Base-by-base conservation (phyloP, 495 filamentous ascomycete genomes). In the Trypethelium eluteriae region DNA sequence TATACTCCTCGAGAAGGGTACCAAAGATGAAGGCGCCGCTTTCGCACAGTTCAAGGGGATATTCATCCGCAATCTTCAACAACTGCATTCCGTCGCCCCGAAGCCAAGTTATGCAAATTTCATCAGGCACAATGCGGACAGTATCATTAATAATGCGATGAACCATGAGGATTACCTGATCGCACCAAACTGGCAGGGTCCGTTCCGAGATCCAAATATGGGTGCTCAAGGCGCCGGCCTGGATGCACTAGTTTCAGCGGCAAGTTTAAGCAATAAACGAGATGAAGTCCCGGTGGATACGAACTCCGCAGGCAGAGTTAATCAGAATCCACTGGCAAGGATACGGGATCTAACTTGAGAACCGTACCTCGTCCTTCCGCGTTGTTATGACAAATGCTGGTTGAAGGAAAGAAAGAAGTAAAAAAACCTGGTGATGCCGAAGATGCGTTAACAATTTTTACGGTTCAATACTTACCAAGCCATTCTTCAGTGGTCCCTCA, bases 21-120 rank as follows among this genome's bases (percentile, higher is more conserved):
- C 90, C 71, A 85, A 85, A 0, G 72, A 82, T 66, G 88, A 86
- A 53, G 86, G 83, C 39, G 78, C 70, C 12, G 82, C 89, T 68
- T 86, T 81, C 1, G 77, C 79, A 11, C 87, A 91, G 74, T 93
- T 93, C 83, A 93, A 92, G 76, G 90, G 89, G 36, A 81, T 90
- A 25, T 91, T 92, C 72, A 68, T 90, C 70, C 83, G 90, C 6
- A 91, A 91, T 69, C 76, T 92, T 56, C 76, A 78, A 34, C 79
- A 81, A 39, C 72, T 93, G 67, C 80, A 89, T 4, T 66, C 72
- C 18, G 83, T 75, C 0, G 78, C 80, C 0, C 83, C 85, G 3
- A 72, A 84, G 36, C 75, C 80, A 7, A 70, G 68, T 18, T 87
- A 84, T 67, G 75, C 76, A 64, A 74, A 74, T 18, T 85, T 87